phyloP scores from a whole-genome alignment of 169 alveolate species.

The Plasmodium gonderi region DNA sequence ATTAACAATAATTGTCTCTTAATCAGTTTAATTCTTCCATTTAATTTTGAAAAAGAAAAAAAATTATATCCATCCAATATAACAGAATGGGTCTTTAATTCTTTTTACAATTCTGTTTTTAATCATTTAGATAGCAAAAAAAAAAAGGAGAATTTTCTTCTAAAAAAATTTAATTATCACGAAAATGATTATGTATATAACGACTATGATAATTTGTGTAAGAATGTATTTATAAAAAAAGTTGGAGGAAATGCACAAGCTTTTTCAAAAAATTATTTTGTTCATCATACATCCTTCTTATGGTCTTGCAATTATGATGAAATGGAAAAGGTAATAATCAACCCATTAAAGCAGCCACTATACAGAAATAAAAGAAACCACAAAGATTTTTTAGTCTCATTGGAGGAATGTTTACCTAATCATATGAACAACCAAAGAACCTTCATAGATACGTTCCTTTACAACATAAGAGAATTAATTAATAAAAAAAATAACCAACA shows the following conservation, averaged over 20 bases:
- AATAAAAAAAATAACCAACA: constrained; percentile 6
- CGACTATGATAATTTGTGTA: neutral
- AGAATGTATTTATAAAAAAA: constrained; percentile 46
- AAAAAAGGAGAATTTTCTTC: neutral
- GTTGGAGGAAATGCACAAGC: constrained; percentile 88
- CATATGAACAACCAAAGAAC: neutral
- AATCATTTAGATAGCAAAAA: neutral
- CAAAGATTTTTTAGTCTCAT: constrained; percentile 60
- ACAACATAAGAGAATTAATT: constrained; percentile 7
- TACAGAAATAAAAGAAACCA: constrained; percentile 80
- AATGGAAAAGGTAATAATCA: constrained; percentile 75
- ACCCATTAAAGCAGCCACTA: constrained; percentile 78
- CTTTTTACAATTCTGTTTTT: neutral
- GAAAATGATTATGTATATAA: constrained; percentile 13
- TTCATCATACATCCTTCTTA: constrained; percentile 83
- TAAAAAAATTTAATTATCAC: constrained; percentile 13
- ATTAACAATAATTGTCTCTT: constrained; percentile 76
- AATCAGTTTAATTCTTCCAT: constrained; percentile 79
- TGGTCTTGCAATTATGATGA: constrained; percentile 78
- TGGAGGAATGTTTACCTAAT: constrained; percentile 25
- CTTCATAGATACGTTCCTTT: constrained; percentile 1
- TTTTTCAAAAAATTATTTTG: constrained; percentile 78
- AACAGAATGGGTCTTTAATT: constrained; percentile 46
- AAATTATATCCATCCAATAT: constrained; percentile 46
- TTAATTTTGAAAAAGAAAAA: constrained; percentile 34